Evolutionary conservation across 495 filamentous ascomycete species (phyloP), one percentile per base, ranked within the genome.

Genomic region (Penicillium canariense): DNA sequence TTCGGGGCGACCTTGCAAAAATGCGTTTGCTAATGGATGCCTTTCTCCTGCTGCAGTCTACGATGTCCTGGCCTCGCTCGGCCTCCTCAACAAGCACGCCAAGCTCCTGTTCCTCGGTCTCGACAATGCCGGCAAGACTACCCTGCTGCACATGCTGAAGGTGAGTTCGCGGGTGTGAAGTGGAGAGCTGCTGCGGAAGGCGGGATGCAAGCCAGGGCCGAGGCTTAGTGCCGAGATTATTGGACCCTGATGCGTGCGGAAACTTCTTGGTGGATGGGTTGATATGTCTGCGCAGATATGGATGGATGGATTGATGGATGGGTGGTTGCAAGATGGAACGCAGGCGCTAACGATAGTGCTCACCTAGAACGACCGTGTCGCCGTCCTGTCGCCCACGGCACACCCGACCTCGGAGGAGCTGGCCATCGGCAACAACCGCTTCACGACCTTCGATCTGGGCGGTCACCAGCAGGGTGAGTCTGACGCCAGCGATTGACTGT

Each of bases 111-210:
- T 95, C 73, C 86, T 96, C 40, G 91, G 93, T 55, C 86, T 97
- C 54, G 94, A 98, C 73, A 96, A 97, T 81, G 94, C 94, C 43
- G 94, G 93, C 71, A 97, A 98, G 80, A 98, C 95, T 17, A 97
- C 94, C 28, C 75, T 93, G 49, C 74, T 94, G 60, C 88, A 93
- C 71, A 92, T 94, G 91, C 71, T 95, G 70, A 96, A 97, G 88
- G 88, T 90, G 71, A 66, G 84, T 69, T 25, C 17, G 26, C 35
- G 18, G 50, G 12, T 45, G 31, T 46, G 36, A 30, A n/a, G 32
- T 12, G 23, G 22, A 39, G 15, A 20, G 28, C 23, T 46, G 43
- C 43, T n/a, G 43, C 43, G 43, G 43, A 46, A 27, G 26, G 43
- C 43, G 43, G 35, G 26, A 43, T 43, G 36, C 27, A 36, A 42